Percentiles rank a stretch among this genome's conserved stretches.
Evolutionary conservation across 1,284 basidiomycete genomes (phyloP).

Genomic region (Trichosporon ovoides): DNA sequence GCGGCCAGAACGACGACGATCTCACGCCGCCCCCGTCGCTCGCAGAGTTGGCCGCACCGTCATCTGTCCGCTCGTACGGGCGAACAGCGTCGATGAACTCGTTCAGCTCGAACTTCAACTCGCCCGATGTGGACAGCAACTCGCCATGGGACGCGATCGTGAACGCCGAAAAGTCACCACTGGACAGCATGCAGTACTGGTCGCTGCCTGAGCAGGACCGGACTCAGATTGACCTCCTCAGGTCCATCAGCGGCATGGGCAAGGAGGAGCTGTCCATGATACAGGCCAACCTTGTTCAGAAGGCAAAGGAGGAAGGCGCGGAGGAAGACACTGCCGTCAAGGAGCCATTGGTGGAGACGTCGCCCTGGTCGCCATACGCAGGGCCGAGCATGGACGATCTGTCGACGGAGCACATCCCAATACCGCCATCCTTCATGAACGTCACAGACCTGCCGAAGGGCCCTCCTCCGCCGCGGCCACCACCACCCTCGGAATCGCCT

Average conservation of each 20-base stretch:
- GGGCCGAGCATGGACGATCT: slow-evolving; percentile 1
- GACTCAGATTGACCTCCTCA: slow-evolving; percentile 22
- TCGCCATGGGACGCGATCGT: slow-evolving; percentile 16
- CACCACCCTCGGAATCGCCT: slow-evolving; percentile 4
- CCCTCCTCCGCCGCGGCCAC: slow-evolving; percentile 15
- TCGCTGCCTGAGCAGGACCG: slow-evolving; percentile 13
- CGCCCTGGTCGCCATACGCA: background rate
- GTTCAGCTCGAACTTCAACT: slow-evolving; percentile 13
- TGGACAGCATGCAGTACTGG: slow-evolving; percentile 8
- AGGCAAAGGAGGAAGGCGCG: slow-evolving; percentile 35
- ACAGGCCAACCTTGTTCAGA: slow-evolving; percentile 36
- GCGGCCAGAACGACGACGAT: background rate
- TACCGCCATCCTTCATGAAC: slow-evolving; percentile 1
- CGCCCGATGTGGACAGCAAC: slow-evolving; percentile 1
- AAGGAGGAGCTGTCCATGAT: slow-evolving; percentile 32
- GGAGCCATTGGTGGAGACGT: background rate
- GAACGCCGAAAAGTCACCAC: background rate
- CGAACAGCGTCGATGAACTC: slow-evolving; percentile 5
- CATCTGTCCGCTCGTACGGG: background rate
- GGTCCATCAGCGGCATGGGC: slow-evolving; percentile 33
- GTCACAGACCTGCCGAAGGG: slow-evolving; percentile 13
- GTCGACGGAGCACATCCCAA: background rate
- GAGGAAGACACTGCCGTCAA: slow-evolving; percentile 5
- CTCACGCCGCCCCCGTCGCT: background rate
- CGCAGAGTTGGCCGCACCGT: background rate